phyloP scores from a whole-genome alignment of 345 rosid species.

The Populus ilicifolia region DNA sequence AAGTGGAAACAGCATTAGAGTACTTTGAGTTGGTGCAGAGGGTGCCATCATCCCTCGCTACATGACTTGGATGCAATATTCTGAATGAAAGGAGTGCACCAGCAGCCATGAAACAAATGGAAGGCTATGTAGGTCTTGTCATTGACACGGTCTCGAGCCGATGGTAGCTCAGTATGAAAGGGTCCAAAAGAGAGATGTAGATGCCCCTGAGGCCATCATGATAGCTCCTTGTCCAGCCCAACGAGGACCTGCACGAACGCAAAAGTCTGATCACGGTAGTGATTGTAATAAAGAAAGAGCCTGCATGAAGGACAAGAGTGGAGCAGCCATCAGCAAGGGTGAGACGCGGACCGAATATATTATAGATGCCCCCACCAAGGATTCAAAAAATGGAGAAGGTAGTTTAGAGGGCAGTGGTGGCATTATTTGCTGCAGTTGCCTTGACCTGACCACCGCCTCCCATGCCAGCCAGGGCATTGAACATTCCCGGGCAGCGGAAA shows the following conservation, averaged over 20 bases:
- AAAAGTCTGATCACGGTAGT: conserved; percentile 41
- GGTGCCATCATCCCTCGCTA: conserved; percentile 48
- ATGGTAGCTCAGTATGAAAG: conserved; percentile 46
- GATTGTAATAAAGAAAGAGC: conserved; percentile 63
- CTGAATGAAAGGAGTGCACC: conserved; percentile 49
- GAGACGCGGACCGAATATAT: conserved; percentile 52
- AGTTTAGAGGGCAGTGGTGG: conserved; percentile 57
- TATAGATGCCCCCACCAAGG: conserved; percentile 55
- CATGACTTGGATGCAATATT: conserved; percentile 40
- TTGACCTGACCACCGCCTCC: conserved; percentile 81
- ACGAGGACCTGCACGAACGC: conserved; percentile 73
- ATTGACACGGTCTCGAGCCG: conserved; percentile 36
- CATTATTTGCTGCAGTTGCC: conserved; percentile 68
- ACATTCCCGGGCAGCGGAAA: conserved; percentile 83
- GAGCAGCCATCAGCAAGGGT: conserved; percentile 68
- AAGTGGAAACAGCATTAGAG: conserved; percentile 33
- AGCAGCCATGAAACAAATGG: conserved; percentile 67
- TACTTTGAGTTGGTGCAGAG: conserved; percentile 42
- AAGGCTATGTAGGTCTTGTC: conserved; percentile 56
- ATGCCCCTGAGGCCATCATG: conserved; percentile 86
- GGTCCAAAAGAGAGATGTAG: conserved; percentile 46
- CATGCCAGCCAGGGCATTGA: conserved; percentile 82
- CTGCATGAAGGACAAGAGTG: conserved; percentile 64
- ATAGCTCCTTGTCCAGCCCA: conserved; percentile 96
- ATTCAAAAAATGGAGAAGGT: conserved; percentile 54